Conservation (phyloP, 208 protist genomes). For the Leptomonas pyrrhocoris region DNA sequence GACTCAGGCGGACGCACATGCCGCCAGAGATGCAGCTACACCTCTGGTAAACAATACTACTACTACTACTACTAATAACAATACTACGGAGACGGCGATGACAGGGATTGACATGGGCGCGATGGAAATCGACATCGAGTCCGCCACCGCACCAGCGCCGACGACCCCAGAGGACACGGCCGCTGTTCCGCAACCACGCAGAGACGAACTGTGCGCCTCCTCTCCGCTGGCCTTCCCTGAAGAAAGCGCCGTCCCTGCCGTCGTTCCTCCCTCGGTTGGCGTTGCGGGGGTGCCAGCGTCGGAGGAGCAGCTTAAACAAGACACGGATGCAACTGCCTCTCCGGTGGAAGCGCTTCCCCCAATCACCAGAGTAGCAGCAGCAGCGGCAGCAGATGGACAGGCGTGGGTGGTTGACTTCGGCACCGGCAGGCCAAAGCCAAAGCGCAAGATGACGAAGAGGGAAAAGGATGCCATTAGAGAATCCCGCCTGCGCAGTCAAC, state of each 20-base stretch:
- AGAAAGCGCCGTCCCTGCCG: not conserved
- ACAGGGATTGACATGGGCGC: no score
- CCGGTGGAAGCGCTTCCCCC: not conserved
- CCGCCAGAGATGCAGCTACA: no score
- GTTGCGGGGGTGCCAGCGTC: no score
- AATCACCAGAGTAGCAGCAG: not conserved
- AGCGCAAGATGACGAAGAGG: constrained; percentile 69
- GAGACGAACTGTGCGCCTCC: not conserved
- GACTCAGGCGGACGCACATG: no score
- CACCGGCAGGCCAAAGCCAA: constrained; percentile 33
- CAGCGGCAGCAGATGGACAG: constrained; percentile 22
- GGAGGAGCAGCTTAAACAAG: no score
- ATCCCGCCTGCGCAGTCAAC: constrained; percentile 32
- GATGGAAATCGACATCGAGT: no score
- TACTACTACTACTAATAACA: no score
- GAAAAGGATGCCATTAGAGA: constrained; percentile 64
- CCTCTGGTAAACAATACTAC: no score
- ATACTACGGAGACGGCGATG: no score
- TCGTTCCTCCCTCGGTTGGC: not conserved
- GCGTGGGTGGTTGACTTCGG: constrained; percentile 83
- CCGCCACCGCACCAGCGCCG: not conserved
- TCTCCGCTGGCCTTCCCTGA: not conserved
- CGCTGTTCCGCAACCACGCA: not conserved
- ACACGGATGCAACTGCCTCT: not conserved
- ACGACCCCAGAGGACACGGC: not conserved